These are phyloP conservation scores for Papiliotrema nemorosa DNA, from an alignment of 1,284 basidiomycete genomes.

Conservation along the genomic window DNA sequence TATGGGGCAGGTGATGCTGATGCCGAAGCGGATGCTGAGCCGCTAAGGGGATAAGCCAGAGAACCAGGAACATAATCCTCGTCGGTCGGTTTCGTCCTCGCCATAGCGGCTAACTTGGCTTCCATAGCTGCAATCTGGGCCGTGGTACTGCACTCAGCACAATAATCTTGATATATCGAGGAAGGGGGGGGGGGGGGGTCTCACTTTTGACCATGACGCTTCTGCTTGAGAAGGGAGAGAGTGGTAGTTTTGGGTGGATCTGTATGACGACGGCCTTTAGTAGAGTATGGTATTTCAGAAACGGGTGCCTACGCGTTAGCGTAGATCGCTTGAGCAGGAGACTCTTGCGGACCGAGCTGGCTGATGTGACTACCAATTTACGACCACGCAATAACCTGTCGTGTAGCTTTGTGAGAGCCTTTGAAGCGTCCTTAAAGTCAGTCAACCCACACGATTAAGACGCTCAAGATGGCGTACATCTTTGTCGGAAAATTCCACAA, in stretches of 20 bases:
- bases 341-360: slow-evolving; percentile 66
- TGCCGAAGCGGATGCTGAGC: slow-evolving; percentile 9
- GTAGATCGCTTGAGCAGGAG: background rate
- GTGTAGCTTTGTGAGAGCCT: slow-evolving; percentile 70
- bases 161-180: slow-evolving; percentile 6
- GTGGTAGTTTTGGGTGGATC: slow-evolving; percentile 74
- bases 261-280: slow-evolving; percentile 50
- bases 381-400: slow-evolving; percentile 79
- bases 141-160: slow-evolving; percentile 58
- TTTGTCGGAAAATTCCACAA: slow-evolving; percentile 75
- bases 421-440: slow-evolving; percentile 69
- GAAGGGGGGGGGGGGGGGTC: background rate
- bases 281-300: slow-evolving; percentile 24
- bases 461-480: slow-evolving; percentile 60
- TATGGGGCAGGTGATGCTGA: background rate
- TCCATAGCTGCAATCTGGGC: slow-evolving; percentile 94
- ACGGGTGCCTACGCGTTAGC: slow-evolving; percentile 46
- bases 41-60: slow-evolving; percentile 8
- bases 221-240: slow-evolving; percentile 77
- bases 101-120: slow-evolving; percentile 82
- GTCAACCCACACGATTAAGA: background rate
- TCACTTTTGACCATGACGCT: slow-evolving; percentile 61
- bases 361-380: slow-evolving; percentile 81
- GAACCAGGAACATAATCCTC: slow-evolving; percentile 28
- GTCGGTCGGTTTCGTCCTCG: slow-evolving; percentile 43